Base-by-base conservation (phyloP, 345 rosid species). In the Draba incana region DNA sequence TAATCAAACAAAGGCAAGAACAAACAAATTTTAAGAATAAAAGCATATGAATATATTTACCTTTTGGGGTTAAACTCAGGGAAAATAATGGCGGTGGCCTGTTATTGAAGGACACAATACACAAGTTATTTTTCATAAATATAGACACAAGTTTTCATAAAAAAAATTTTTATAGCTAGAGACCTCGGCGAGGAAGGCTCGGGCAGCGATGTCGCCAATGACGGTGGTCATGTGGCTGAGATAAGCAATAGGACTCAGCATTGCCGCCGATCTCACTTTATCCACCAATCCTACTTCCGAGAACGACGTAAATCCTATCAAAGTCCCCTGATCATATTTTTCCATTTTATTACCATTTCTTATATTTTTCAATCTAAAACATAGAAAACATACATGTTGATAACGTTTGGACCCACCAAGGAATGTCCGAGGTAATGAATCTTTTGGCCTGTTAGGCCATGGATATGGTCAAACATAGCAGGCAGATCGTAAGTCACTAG, bases 391-490 rank as follows among this genome's bases (percentile, higher is more conserved):
- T 6, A 10, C 41, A 48, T 57, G 52, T 56, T 48, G 64, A 57
- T 7, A 41, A 45, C 3, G 23, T 8, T n/a, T 46, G 66, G 30
- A 23, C 82, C 75, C 42, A 94, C 99, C 92, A 82, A 60, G 35
- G 99, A 94, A 70, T 94, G 99, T 20, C 96, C 99, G 5, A 94
- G 86, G 72, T 94, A 94, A 59, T 94, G 81, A 43, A 86, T 77
- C 83, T 84, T 91, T 80, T 84, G 87, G 62, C 85, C 87, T 7
- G 95, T 85, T 57, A 82, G 76, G 66, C 7, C 13, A 53, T 80
- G 64, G 46, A 94, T 81, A 60, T 77, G 79, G 35, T 85, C 85
- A 74, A 89, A 84, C 78, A 89, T 50, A 10, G 97, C 91, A 4
- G 97, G 97, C 5, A 89, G 72, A 68, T 94, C 99, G 50, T 33